Base-by-base conservation (phyloP, 2,329 filamentous ascomycete species). In the Fusarium citri region DNA sequence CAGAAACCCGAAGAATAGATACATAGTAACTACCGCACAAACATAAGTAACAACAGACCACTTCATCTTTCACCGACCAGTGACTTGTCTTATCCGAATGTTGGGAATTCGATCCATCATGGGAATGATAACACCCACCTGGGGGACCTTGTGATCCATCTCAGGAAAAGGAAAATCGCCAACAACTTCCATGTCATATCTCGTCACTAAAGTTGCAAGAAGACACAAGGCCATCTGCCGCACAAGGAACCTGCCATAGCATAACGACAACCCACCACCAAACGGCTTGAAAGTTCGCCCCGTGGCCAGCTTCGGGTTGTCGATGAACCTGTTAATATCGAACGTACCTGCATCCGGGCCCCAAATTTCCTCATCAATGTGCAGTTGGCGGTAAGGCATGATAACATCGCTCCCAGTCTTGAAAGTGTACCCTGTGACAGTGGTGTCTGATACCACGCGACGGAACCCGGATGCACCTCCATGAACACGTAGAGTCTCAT, bases 1-100 rank as follows among this genome's bases (percentile, higher is more conserved):
- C 63, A 66, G 23, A 66, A 66, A 10, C 30, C 54, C 2, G 20
- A 41, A 7, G 60, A 50, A 31, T 58, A 50, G n/a, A 22, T 16
- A n/a, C 1, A n/a, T 37, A 25, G 26, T 1, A 14, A 16, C 9
- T 31, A 22, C 22, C 7, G 2, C 47, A 34, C 2, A 23, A 49
- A 7, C 5, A 22, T 2, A 8, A 23, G 14, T n/a, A 37, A 37
- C 34, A 6, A 31, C n/a, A 0, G 18, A 11, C 9, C 16, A 10
- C 0, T n/a, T 11, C 34, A 20, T 11, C 6, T 6, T 10, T 18
- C 14, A 43, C 22, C 18, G 4, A 14, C 8, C 10, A 15, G 26
- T 11, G 2, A 23, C 5, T 20, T 40, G 2, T 18, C 5, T 23
- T 0, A 34, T 26, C 1, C 4, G n/a, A 2, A 64, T 47, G 4